Percentiles rank a stretch among this genome's conserved stretches.
Evolutionary conservation across 345 rosid genomes (phyloP).

Genomic region (Acer yangbiense): DNA sequence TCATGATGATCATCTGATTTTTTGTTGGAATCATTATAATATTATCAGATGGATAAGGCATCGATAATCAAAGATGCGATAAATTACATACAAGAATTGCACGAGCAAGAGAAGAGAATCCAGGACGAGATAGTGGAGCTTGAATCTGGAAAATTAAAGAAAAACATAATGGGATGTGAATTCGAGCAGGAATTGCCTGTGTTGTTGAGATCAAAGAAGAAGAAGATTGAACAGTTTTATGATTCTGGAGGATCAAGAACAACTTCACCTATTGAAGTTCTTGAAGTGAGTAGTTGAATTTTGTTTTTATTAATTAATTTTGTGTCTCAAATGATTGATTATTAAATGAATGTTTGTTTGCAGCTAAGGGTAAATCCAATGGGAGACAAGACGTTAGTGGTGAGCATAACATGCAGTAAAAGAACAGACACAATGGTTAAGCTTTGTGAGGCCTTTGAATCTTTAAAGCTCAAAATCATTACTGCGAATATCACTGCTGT

Average conservation of each 20-base stretch:
- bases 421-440: constrained; percentile 86
- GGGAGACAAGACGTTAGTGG: constrained; percentile 74
- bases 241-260: constrained; percentile 40
- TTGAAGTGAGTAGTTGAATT: constrained; percentile 34
- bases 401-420: constrained; percentile 80
- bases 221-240: constrained; percentile 45
- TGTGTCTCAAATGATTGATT: not conserved
- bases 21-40: not conserved
- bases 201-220: constrained; percentile 70
- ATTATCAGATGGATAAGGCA: constrained; percentile 90
- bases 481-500: constrained; percentile 74
- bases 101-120: constrained; percentile 70
- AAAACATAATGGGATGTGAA: constrained; percentile 38
- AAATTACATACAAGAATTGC: constrained; percentile 81
- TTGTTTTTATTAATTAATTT: too few species aligned
- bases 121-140: constrained; percentile 73
- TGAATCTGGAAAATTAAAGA: constrained; percentile 54
- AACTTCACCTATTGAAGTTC: constrained; percentile 63
- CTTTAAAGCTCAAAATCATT: constrained; percentile 73
- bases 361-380: constrained; percentile 73
- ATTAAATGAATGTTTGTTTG: constrained; percentile 1
- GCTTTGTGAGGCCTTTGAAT: constrained; percentile 80
- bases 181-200: constrained; percentile 61
- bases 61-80: constrained; percentile 98
- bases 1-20: not conserved